Base-by-base conservation (phyloP, 768 basidiomycete genomes). In the Mycena crocata region DNA sequence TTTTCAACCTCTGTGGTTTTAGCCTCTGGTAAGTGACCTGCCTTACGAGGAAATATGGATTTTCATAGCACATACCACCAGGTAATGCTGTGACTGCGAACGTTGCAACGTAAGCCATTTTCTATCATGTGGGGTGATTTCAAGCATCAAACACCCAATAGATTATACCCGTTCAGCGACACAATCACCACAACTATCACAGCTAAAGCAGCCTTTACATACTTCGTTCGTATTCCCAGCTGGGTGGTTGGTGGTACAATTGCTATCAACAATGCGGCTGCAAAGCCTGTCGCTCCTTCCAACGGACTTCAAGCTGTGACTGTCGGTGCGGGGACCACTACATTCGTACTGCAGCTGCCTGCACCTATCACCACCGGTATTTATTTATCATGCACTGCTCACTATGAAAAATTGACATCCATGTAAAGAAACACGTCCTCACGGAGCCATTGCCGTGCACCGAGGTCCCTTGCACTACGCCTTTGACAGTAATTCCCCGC, bases 161-260 rank as follows among this genome's bases (percentile, higher is more conserved):
- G 68, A 3, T 67, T 83, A 19, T 86, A 87, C 67, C 85, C 86
- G 4, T 87, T 87, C 79, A 81, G 83, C 65, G 84, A 85, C 67
- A 80, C 78, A 10, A 72, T 87, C 10, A 79, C 79, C n/a, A 85
- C 82, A 9, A 84, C 83, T 2, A 77, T 86, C 57, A 80, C 76
- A 5, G 83, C 85, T 1, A 72, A 75, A 5, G 75, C 79, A 45
- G 75, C 81, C 4, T 86, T 85, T 73, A 84, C 80, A 5, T 85
- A 85, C 75, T 79, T 75, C 56, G 80, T 86, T 26, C 83, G 86
- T 32, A 84, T 87, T 39, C 85, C 85, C 1, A 81, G 81, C 73
- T 87, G 86, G 85, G 82, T 84, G 24, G 76, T 76, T 30, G 77
- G 76, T 39, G 85, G 84, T 2, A 86, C 83, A 0, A 82, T 86